Base-by-base conservation (phyloP, 768 basidiomycete genomes). In the Podaxis rugospora region DNA sequence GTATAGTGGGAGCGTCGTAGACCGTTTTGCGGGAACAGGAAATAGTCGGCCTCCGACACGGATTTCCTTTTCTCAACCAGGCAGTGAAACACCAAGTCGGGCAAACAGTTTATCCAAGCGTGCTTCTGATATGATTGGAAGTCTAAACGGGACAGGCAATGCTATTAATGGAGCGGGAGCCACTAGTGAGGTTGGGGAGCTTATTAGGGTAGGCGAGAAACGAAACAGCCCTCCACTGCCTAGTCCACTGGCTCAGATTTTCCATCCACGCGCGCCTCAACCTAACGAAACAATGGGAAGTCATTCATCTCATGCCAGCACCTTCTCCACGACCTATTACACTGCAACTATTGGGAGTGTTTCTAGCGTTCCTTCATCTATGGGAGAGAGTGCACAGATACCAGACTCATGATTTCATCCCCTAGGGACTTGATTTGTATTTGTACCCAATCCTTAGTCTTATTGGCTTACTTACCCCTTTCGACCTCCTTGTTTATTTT, bases 31-130 rank as follows among this genome's bases (percentile, higher is more conserved):
- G 10, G 64, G 57, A 50, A 51, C 65, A 35, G 57, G 37, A n/a
- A 56, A 61, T 36, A 77, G 76, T 61, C 71, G 78, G 13, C 77
- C 79, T 40, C 74, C 75, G 3, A 80, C 80, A 37, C 68, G 76
- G 49, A 73, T 74, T 39, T 73, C 74, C 49, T 71, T 75, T 14
- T 64, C 75, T 21, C 73, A 73, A 27, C 66, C 55, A 16, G 40
- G 53, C 39, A 64, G 61, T 39, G 65, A 66, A 36, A 58, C 57
- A 14, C 55, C 59, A 10, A 65, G 61, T 42, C 57, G 61, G 27
- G 23, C 56, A 3, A 60, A 55, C 18, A 66, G 65, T 36, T 51
- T 64, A 49, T 58, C 57, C 11, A 44, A 36, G 42, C 47, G 57
- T 36, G 53, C 56, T 59, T 42, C 59, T 51, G 59, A 63, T 59